Evolutionary conservation across 2,329 filamentous ascomycete species (phyloP), one percentile per base, ranked within the genome.

Genomic region (Trichoderma semiorbis): DNA sequence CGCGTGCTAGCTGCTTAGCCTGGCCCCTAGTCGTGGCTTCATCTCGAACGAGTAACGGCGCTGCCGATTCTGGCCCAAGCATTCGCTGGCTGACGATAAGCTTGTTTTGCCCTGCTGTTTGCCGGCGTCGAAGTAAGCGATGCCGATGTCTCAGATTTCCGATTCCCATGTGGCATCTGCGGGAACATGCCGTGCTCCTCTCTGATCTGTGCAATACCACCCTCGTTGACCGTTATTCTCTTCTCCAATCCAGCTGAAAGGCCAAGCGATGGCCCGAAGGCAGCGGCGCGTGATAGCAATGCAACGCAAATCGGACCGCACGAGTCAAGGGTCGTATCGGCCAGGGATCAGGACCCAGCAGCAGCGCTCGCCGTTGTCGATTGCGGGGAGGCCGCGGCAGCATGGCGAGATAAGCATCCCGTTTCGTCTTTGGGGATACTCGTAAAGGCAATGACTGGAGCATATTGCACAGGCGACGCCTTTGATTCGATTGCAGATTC

Each of bases 81-180:
- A 61, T 61, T 68, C 57, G 66, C 66, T 61, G 55, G 55, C 53
- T 69, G 66, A 61, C 39, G 66, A 69, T 69, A 69, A 69, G 66
- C 66, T 69, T 69, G 66, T 53, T 34, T 53, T 69, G 36, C 28
- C 34, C 53, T 61, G 55, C 24, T 43, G 63, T 10, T 69, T 11
- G 12, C 14, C 21, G 55, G n/a, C 55, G 65, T 14, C 34, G n/a
- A 43, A 1, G 34, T 63, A 39, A 30, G 53, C 24, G 32, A 28
- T 32, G 30, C 18, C 10, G 21, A 53, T 39, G 64, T 57, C 64
- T 67, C 16, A 21, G 21, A 39, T 39, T 36, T n/a, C 16, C 16
- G 39, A 43, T 43, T 7, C 14, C 30, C 16, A 24, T 43, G 32
- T 60, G 57, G 57, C n/a, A 14, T 60, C 57, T n/a, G n/a, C n/a